Base-by-base conservation (phyloP, 164 flowering plant genomes). In the Magnolia sinica region DNA sequence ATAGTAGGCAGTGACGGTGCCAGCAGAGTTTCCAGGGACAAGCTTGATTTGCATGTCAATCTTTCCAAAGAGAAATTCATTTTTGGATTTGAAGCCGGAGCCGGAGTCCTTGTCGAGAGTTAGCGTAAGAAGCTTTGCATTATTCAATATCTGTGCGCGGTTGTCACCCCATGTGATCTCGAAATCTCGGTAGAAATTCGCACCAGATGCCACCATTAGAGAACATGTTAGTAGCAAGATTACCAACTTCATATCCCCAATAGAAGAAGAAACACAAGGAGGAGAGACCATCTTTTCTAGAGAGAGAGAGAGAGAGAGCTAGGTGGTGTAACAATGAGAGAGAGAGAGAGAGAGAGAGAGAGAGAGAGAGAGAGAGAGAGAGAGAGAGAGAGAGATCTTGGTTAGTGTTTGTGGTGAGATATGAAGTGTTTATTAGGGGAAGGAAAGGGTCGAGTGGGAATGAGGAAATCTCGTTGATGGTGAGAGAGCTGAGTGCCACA, bases 1-100 rank as follows among this genome's bases (percentile, higher is more conserved):
- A 65, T 77, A 77, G 64, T 71, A 77, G 55, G 79, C 67, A 3
- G 79, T 71, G n/a, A 77, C 79, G 1, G 75, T 77, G 63, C 79
- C 79, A n/a, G 79, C 79, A 37, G 79, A 77, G 71, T 77, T 76
- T 37, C 75, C 71, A 1, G 75, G 64, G 2, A 77, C 75, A 13
- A 77, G 50, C 27, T 77, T 77, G 9, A 77, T n/a, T 51, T 77
- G 68, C 79, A 71, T 72, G 23, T 77, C 71, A 1, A 77, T 65
- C 50, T 72, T 63, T 3, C 79, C 79, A 5, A 64, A 77, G 50
- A 77, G 69, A 72, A n/a, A 55, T 11, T 55, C 61, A 19, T 55
- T 55, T 16, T 55, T 55, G 18, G 61, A 55, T 55, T 11, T 8
- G 61, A 55, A 55, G 13, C 61, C 61, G 3, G 61, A 55, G 61